Evolutionary conservation across 2,329 filamentous ascomycete genomes (phyloP).

Genomic region (Mariannaea sp.): DNA sequence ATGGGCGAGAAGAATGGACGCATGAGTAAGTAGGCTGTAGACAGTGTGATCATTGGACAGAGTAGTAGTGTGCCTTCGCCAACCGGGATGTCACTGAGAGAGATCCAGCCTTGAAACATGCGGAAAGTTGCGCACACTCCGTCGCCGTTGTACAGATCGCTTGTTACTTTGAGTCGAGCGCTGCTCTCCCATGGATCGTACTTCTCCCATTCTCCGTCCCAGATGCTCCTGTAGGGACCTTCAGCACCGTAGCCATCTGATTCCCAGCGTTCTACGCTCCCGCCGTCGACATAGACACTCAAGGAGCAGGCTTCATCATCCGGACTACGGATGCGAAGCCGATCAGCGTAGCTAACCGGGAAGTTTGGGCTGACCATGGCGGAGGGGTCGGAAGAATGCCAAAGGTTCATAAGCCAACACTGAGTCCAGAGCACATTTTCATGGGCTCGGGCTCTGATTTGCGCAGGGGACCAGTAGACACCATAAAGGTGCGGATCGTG

Average conservation of each 20-base stretch:
- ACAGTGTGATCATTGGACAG: conserved; percentile 70
- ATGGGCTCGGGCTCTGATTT: conserved; percentile 47
- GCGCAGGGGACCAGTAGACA: conserved; percentile 48
- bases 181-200: conserved; percentile 77
- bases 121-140: conserved; percentile 76
- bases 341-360: conserved; percentile 66
- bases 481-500: conserved; percentile 43
- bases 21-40: conserved; percentile 76
- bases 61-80: conserved; percentile 73
- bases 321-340: conserved; percentile 56
- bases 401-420: conserved; percentile 53
- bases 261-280: conserved; percentile 70
- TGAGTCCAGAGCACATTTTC: conserved; percentile 47
- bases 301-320: conserved; percentile 60
- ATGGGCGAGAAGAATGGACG: conserved; percentile 69
- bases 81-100: conserved; percentile 66
- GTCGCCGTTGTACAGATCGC: conserved; percentile 74
- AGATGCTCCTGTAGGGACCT: conserved; percentile 68
- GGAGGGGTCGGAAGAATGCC: conserved; percentile 43
- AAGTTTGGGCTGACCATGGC: conserved; percentile 49
- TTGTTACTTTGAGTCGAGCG: conserved; percentile 64
- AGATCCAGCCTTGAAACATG: conserved; percentile 79
- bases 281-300: conserved; percentile 67
- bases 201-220: conserved; percentile 72
- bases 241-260: conserved; percentile 62